These are phyloP conservation scores for Aspergillus nanangensis DNA, from an alignment of 495 filamentous ascomycete genomes.

Conservation along the genomic window DNA sequence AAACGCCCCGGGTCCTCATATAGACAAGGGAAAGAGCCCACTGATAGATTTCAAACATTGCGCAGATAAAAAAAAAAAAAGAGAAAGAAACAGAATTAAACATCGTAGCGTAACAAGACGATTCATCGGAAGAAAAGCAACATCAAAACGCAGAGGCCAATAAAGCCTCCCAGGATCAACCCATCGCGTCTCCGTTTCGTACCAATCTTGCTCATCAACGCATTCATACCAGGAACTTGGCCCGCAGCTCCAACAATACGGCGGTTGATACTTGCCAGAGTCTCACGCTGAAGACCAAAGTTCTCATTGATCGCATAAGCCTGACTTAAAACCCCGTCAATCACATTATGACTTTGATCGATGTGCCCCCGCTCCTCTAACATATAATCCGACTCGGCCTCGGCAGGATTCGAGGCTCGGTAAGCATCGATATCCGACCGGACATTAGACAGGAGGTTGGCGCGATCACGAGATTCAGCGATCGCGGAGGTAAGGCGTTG, in stretches of 20 bases:
- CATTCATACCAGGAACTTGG: conserved; percentile 89
- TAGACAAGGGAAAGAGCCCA: no score
- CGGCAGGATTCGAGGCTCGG: conserved; percentile 71
- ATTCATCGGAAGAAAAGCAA: conserved; percentile 74
- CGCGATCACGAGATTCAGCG: conserved; percentile 70
- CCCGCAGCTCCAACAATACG: conserved; percentile 84
- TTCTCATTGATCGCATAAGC: conserved; percentile 95
- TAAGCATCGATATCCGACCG: conserved; percentile 89
- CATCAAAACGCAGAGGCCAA: conserved; percentile 86
- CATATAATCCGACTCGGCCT: conserved; percentile 93
- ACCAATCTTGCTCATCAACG: conserved; percentile 88
- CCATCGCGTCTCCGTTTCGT: conserved; percentile 94
- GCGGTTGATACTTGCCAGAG: conserved; percentile 77
- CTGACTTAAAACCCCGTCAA: conserved; percentile 89
- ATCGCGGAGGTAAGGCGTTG: conserved; percentile 64
- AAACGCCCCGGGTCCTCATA: no score
- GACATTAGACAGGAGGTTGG: conserved; percentile 88
- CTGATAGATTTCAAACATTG: background rate
- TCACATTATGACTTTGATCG: conserved; percentile 81
- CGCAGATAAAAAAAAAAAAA: conserved; percentile 6
- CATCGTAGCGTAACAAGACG: background rate
- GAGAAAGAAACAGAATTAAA: conserved; percentile 1
- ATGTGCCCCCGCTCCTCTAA: conserved; percentile 80
- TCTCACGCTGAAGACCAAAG: conserved; percentile 83
- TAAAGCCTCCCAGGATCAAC: conserved; percentile 84